Evolutionary conservation across 2,329 filamentous ascomycete genomes (phyloP).

Genomic region (Aspergillus tubingensis): DNA sequence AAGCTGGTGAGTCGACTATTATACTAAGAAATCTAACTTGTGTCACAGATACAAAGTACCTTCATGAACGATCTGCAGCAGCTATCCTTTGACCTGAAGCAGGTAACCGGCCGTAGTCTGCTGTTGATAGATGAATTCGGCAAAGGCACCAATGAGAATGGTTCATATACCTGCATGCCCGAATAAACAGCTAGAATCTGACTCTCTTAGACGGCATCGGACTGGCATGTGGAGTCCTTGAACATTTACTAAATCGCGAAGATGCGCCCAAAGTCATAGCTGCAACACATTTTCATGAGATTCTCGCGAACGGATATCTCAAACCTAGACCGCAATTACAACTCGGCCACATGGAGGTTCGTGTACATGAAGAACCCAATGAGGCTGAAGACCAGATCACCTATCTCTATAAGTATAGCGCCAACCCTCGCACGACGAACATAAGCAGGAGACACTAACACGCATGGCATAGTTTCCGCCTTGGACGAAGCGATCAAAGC

Average conservation of each 20-base stretch:
- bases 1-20: background rate
- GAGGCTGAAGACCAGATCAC: slow-evolving; percentile 57
- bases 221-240: slow-evolving; percentile 62
- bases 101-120: slow-evolving; percentile 74
- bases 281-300: slow-evolving; percentile 65
- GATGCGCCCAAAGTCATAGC: slow-evolving; percentile 61
- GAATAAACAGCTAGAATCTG: background rate
- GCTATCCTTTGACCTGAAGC: slow-evolving; percentile 71
- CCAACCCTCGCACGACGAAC: background rate
- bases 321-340: slow-evolving; percentile 47
- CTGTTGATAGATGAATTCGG: slow-evolving; percentile 93
- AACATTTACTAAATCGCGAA: slow-evolving; percentile 54
- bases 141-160: slow-evolving; percentile 65
- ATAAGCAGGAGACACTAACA: background rate
- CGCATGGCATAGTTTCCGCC: slow-evolving; percentile 45
- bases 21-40: background rate
- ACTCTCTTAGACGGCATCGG: slow-evolving; percentile 61
- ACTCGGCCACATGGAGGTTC: slow-evolving; percentile 62
- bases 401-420: slow-evolving; percentile 66
- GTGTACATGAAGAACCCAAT: slow-evolving; percentile 44
- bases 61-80: slow-evolving; percentile 88
- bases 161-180: slow-evolving; percentile 27
- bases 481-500: slow-evolving; percentile 73
- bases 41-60: slow-evolving; percentile 58
- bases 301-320: slow-evolving; percentile 57